Evolutionary conservation across 371 early-diverging fungal genomes (phyloP), one percentile per base, ranked within the genome.

Genomic region (Umbelopsis sp.): DNA sequence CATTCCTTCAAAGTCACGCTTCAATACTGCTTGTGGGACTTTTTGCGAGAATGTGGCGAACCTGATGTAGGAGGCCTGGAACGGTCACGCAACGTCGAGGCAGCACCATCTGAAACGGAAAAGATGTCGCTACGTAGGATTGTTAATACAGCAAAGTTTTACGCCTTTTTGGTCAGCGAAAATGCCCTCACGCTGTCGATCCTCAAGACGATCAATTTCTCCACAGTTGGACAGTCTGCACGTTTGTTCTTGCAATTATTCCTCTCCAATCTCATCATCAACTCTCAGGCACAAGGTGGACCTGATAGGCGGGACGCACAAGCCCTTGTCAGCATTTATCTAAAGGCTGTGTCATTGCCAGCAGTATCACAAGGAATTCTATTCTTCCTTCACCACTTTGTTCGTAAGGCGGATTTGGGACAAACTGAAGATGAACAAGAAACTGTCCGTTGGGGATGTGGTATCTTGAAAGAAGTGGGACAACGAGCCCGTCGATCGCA

Each of bases 1-100:
- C 92, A 92, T 77, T 89, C 91, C 12, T 93, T 89, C 82, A 93
- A 92, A 80, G 89, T 97, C 67, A 98, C 99, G 3, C 92, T 95
- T 75, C 96, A 96, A 85, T 98, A 93, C 72, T 88, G 92, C 25
- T 85, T 98, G 32, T 98, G 99, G 99, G 99, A 98, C 78, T 89
- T 92, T 71, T 70, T 94, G 63, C 81, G 93, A 50, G 91, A 90
- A 72, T 78, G 91, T 70, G 94, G 94, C 45, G 93, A 93, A 66
- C 75, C 73, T 22, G 91, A 91, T 66, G 90, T 93, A 1, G 94
- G 94, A 63, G 93, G 93, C 6, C 76, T 93, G 72, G 89, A 89
- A 50, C 77, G 85, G 66, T 73, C 77, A 64, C 76, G 76, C 22
- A 69, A 69, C 46, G 78, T 74, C 22, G 74, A 78, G 16, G 72